Conservation (phyloP, 352 stramenopile species). For the Salisapilia sapeloensis region DNA sequence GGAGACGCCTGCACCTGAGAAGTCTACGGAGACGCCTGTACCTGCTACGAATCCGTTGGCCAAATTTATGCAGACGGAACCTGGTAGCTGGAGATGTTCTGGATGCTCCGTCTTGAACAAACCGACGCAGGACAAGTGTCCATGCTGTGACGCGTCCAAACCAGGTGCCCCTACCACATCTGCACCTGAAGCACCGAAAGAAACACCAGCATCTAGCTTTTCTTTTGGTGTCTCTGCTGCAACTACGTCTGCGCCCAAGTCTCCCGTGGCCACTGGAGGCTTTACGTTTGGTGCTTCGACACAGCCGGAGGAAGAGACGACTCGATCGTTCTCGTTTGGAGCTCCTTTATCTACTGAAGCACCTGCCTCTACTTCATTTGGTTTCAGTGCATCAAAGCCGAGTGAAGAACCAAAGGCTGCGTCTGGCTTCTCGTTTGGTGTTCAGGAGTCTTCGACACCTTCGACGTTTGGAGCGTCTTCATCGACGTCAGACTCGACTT, state of each 20-base stretch:
- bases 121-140: conserved; percentile 36
- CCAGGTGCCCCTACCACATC: conserved; percentile 5
- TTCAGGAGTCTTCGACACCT: too few relatives aligned
- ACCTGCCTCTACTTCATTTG: too few relatives aligned
- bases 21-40: background rate
- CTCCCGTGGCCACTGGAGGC: conserved; percentile 2
- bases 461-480: too few relatives aligned
- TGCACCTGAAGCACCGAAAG: conserved; percentile 1
- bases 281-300: background rate
- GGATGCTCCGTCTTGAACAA: conserved; percentile 58
- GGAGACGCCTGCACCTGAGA: background rate
- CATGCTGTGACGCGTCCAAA: conserved; percentile 56
- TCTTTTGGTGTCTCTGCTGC: conserved; percentile 8
- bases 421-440: too few relatives aligned
- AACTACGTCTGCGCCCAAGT: conserved; percentile 1
- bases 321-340: conserved; percentile 1
- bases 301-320: conserved; percentile 2
- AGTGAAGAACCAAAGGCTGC: too few relatives aligned
- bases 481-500: too few relatives aligned
- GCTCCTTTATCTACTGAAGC: background rate
- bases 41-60: conserved; percentile 23
- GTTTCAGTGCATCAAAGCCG: too few relatives aligned
- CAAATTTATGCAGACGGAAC: conserved; percentile 41
- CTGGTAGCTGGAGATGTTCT: conserved; percentile 73
- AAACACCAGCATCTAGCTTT: conserved; percentile 6